Evolutionary conservation across 1,284 basidiomycete genomes (phyloP), one percentile per base, ranked within the genome.

Genomic region (Moesziomyces sp.): DNA sequence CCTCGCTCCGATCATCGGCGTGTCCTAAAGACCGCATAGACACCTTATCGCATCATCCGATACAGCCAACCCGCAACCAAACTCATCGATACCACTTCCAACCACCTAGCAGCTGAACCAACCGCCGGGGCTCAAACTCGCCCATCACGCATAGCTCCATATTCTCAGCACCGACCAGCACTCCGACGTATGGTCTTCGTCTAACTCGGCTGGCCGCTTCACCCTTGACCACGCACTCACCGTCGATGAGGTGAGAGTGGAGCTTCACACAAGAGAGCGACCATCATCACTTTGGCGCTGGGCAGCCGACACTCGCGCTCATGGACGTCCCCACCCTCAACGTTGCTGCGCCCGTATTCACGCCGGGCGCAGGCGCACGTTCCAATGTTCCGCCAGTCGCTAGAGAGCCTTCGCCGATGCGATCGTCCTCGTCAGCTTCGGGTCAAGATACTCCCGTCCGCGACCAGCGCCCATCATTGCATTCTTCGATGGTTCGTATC

Each of bases 321-420:
- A 72, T 72, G 69, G 63, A 73, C 16, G 52, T 42, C 7, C 52
- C 46, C 10, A 59, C 57, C 3, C 70, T 73, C 60, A 73, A 73
- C 35, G 70, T 73, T 13, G 48, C 70, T 4, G 70, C 70, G 3
- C 70, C 70, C 9, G 57, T 58, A 9, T 73, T 73, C 44, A 55
- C 59, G 38, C 70, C 70, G 14, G 52, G 48, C 6, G 52, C 47
- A n/a, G 21, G 43, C 19, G 45, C 38, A 13, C 28, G 16, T 30
- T 47, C 14, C 45, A 54, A 10, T 13, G n/a, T 19, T 26, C 51
- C 46, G 1, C 51, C 46, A 3, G n/a, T 52, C n/a, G 24, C 52
- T 9, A 46, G 45, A n/a, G 56, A 58, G 11, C 55, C 59, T n/a
- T 56, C 51, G 9, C 42, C 58, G n/a, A 21, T 60, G 19, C 50